These are phyloP conservation scores for Erucastrum elatum DNA, from an alignment of 345 rosid genomes.

Conservation along the genomic window DNA sequence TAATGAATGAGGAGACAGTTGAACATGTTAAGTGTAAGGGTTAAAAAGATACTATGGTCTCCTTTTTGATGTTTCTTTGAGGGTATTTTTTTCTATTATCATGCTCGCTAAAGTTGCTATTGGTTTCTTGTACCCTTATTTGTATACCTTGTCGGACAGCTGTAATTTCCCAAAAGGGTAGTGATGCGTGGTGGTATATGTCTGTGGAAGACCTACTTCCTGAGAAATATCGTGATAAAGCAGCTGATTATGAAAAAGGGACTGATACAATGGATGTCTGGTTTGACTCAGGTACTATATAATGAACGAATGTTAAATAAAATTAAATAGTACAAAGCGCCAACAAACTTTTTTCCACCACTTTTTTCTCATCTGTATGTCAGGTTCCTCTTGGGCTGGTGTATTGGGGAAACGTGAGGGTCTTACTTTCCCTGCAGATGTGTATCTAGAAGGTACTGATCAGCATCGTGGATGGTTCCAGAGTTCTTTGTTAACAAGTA, in stretches of 20 bases:
- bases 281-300: slow-evolving; percentile 85
- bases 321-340: background rate
- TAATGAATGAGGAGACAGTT: slow-evolving; percentile 82
- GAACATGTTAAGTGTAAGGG: slow-evolving; percentile 79
- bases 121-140: slow-evolving; percentile 10
- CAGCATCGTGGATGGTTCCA: slow-evolving; percentile 99
- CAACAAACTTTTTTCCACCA: slow-evolving; percentile 13
- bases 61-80: slow-evolving; percentile 7
- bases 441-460: slow-evolving; percentile 96
- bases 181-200: slow-evolving; percentile 99
- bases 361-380: slow-evolving; percentile 16
- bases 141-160: slow-evolving; percentile 48
- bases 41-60: slow-evolving; percentile 6
- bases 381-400: slow-evolving; percentile 98
- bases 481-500: slow-evolving; percentile 88
- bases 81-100: background rate
- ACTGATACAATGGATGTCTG: slow-evolving; percentile 99
- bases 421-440: slow-evolving; percentile 78
- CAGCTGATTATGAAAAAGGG: slow-evolving; percentile 82
- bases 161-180: slow-evolving; percentile 73
- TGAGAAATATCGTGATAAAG: slow-evolving; percentile 63
- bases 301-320: background rate
- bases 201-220: slow-evolving; percentile 82
- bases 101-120: slow-evolving; percentile 10
- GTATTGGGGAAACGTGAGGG: slow-evolving; percentile 67